These are phyloP conservation scores for Lentinula novae-zelandiae DNA, from an alignment of 1,284 basidiomycete genomes.

Conservation along the genomic window DNA sequence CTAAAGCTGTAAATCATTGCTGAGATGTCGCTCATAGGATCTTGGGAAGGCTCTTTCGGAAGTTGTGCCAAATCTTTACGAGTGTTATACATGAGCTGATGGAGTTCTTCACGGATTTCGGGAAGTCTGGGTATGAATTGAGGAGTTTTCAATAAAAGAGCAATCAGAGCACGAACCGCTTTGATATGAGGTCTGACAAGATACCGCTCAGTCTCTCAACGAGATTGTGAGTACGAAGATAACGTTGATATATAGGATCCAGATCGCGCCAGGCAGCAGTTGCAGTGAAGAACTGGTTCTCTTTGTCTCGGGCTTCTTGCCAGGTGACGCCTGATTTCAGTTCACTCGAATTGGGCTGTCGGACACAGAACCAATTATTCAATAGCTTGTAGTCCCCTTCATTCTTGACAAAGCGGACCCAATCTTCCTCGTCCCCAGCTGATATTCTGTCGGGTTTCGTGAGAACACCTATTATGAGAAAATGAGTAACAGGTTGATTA, in stretches of 20 bases:
- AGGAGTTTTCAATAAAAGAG: background rate
- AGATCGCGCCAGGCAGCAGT: conserved; percentile 55
- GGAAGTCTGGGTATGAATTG: conserved; percentile 46
- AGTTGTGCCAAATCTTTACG: conserved; percentile 33
- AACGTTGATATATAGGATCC: conserved; percentile 42
- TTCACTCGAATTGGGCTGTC: conserved; percentile 60
- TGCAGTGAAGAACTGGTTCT: conserved; percentile 65
- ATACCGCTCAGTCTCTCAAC: conserved; percentile 51
- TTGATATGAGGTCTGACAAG: conserved; percentile 55
- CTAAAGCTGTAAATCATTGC: conserved; percentile 43
- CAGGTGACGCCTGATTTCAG: conserved; percentile 55
- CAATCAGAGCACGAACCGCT: conserved; percentile 35
- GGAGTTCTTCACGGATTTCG: conserved; percentile 48
- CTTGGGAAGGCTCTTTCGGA: conserved; percentile 48
- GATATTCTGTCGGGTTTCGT: conserved; percentile 78
- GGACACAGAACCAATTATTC: conserved; percentile 74
- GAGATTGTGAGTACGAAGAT: conserved; percentile 52
- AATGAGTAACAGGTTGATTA: background rate
- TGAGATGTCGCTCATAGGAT: conserved; percentile 55
- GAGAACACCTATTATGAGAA: conserved; percentile 57
- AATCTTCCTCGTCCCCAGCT: conserved; percentile 52
- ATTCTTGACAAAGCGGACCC: conserved; percentile 58
- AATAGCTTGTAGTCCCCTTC: conserved; percentile 41
- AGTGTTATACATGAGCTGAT: conserved; percentile 39
- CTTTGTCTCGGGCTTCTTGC: conserved; percentile 52